A percentile compares a stretch with the other conserved stretches of the same genome.
These are phyloP conservation scores for Melaleuca quinquenervia DNA, from an alignment of 345 rosid species.

Conservation along the genomic window DNA sequence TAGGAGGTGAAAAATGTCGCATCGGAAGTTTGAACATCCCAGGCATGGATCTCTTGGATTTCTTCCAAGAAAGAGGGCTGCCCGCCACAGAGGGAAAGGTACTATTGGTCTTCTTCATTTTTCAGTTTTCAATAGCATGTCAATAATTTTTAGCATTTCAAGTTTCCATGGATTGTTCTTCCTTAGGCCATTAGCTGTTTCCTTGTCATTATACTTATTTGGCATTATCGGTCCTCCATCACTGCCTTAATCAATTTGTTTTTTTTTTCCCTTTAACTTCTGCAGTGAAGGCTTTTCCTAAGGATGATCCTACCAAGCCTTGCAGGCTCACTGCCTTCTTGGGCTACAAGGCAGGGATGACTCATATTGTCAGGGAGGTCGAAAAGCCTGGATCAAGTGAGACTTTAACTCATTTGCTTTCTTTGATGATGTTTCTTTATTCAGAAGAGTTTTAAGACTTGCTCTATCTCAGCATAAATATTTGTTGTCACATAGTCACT, in stretches of 20 bases:
- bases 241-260: neutral
- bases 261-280: constrained; percentile 12
- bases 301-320: constrained; percentile 15
- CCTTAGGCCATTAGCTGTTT: neutral
- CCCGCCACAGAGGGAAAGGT: constrained; percentile 2
- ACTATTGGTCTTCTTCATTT: neutral
- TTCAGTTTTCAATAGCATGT: neutral
- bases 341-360: constrained; percentile 4
- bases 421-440: neutral
- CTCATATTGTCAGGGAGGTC: constrained; percentile 32
- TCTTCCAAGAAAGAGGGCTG: constrained; percentile 8
- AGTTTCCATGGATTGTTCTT: neutral
- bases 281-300: constrained; percentile 10
- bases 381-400: constrained; percentile 22
- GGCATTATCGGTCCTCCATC: neutral
- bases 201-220: neutral
- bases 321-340: constrained; percentile 1
- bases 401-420: neutral
- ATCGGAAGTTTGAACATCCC: constrained; percentile 15
- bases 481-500: neutral
- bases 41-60: constrained; percentile 35
- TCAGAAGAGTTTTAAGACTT: neutral
- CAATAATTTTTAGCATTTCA: neutral
- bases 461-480: neutral
- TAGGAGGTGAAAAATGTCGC: neutral